Conservation (phyloP, 768 basidiomycete species). For the Grammothele lineata region DNA sequence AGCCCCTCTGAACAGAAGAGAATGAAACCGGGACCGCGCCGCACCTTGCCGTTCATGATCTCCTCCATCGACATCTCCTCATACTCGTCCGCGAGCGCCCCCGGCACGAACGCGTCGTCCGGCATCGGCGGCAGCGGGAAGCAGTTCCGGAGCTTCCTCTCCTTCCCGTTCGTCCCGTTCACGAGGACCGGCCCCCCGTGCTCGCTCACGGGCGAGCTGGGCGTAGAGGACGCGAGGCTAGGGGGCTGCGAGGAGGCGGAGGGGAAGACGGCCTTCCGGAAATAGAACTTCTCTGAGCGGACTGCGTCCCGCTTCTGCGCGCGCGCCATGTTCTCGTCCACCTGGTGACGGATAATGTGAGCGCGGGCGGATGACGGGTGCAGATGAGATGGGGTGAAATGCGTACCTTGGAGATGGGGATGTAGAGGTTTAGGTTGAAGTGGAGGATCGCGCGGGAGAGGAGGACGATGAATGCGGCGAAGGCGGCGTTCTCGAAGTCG, state of each 20-base stretch:
- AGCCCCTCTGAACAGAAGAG: too few relatives aligned
- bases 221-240: constrained; percentile 19
- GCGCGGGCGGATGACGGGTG: not conserved
- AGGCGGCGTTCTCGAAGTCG: constrained; percentile 98
- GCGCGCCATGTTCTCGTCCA: constrained; percentile 93
- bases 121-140: constrained; percentile 58
- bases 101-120: constrained; percentile 36
- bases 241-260: constrained; percentile 27
- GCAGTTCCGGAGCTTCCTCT: constrained; percentile 67
- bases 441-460: constrained; percentile 90
- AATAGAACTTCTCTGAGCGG: constrained; percentile 73
- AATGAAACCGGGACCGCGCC: too few relatives aligned
- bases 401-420: constrained; percentile 91
- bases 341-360: constrained; percentile 47
- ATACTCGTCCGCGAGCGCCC: constrained; percentile 74
- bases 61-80: constrained; percentile 91
- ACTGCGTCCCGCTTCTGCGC: constrained; percentile 85
- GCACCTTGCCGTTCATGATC: constrained; percentile 90
- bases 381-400: not conserved
- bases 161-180: constrained; percentile 40
- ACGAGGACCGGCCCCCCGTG: constrained; percentile 7
- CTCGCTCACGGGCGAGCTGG: constrained; percentile 21
- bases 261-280: constrained; percentile 82
- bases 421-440: constrained; percentile 91
- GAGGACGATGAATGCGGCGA: constrained; percentile 90